Evolutionary conservation across 352 stramenopile genomes (phyloP).

Genomic region (Pythium sp.): DNA sequence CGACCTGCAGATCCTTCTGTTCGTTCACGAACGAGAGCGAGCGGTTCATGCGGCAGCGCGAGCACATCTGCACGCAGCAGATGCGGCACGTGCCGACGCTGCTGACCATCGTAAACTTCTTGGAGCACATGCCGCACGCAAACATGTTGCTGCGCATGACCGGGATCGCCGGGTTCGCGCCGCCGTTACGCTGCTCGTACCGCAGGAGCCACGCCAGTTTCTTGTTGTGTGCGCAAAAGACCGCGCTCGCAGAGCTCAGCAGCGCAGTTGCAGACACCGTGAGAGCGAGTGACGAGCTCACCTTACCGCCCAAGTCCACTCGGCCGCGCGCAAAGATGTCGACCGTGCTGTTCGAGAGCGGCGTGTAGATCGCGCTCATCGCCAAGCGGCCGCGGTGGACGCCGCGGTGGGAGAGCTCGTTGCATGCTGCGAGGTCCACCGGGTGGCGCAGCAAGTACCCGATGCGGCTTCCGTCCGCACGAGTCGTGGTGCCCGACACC

Average conservation of each 20-base stretch:
- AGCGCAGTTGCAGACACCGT: constrained; percentile 14
- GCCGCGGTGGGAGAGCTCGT: neutral
- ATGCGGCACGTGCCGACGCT: constrained; percentile 28
- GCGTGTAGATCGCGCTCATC: constrained; percentile 10
- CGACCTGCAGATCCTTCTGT: constrained; percentile 16
- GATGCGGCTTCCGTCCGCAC: constrained; percentile 11
- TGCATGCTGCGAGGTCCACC: constrained; percentile 7
- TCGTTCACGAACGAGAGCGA: constrained; percentile 25
- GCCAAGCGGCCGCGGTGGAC: constrained; percentile 11
- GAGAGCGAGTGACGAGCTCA: neutral
- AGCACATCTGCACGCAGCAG: constrained; percentile 28
- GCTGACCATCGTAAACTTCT: constrained; percentile 20
- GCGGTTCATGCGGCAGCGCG: constrained; percentile 25
- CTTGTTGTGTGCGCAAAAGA: constrained; percentile 29
- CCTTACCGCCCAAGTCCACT: constrained; percentile 1
- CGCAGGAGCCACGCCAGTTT: constrained; percentile 32
- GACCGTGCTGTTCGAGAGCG: constrained; percentile 14
- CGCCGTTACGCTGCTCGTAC: constrained; percentile 7
- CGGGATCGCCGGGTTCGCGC: constrained; percentile 11
- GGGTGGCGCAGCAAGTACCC: constrained; percentile 18
- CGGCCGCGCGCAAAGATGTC: constrained; percentile 11
- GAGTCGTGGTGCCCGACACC: neutral
- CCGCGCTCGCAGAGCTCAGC: constrained; percentile 13
- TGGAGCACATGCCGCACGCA: constrained; percentile 26
- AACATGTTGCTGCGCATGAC: constrained; percentile 10